Base-by-base conservation (phyloP, 495 filamentous ascomycete genomes). In the Thozetella sp. region DNA sequence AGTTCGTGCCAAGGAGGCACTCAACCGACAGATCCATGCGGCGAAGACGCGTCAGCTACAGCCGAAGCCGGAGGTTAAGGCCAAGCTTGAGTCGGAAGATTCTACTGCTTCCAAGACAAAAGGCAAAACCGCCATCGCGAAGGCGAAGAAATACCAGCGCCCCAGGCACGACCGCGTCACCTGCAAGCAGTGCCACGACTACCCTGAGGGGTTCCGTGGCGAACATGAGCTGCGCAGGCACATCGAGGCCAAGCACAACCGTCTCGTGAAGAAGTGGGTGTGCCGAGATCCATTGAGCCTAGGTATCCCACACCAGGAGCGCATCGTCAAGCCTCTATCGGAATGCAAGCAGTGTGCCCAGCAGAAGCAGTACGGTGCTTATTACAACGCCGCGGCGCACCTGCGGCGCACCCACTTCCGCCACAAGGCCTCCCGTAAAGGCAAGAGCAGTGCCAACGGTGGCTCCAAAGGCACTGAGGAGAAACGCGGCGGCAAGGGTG, bases 381-480 rank as follows among this genome's bases (percentile, higher is more conserved):
- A 99, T 72, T 97, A 99, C 69, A 99, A 99, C 63, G 94, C 94
- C 1, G 92, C 93, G 1, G 94, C 93, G 0, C 95, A 97, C 70
- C 82, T 99, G 15, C 86, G 93, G 20, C 86, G 95, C 20, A 91
- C 91, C 17, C 95, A 99, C 69, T 99, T 97, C 80, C 78, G 73
- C 50, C 64, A 75, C 60, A 78, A 76, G 66, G 69, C 72, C 4
- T 73, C 70, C 22, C 73, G 77, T 3, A 80, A 77, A 59, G 70
- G 74, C 46, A 70, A 67, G 25, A 73, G 68, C 53, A 68, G 69
- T 22, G 64, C 75, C 53, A 71, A 69, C 22, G 69, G 71, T 46
- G 66, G 67, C 10, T n/a, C 58, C 19, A 77, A 78, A 53, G 71
- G 70, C 37, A 63, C 70, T 51, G 69, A 74, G 13, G 78, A 93